Evolutionary conservation across 345 rosid species (phyloP).

Genomic region (Eucalyptus regnans): DNA sequence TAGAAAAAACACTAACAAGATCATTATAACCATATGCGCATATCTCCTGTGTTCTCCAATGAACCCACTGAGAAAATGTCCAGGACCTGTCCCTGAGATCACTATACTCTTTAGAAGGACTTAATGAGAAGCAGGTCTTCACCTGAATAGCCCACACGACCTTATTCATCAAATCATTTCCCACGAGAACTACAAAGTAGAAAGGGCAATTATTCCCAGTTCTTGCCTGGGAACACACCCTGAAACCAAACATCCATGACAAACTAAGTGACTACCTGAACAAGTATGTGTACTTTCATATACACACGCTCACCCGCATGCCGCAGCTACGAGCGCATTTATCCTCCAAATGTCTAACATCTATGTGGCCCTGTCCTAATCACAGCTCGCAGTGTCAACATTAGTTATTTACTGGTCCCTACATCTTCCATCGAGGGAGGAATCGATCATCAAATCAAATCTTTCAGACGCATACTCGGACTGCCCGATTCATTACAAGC

Average conservation of each 20-base stretch:
- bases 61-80: not conserved
- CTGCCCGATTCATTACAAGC: not conserved
- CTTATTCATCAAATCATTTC: not conserved
- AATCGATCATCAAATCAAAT: not conserved
- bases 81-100: not conserved
- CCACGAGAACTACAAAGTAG: not conserved
- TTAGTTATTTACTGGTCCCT: not conserved
- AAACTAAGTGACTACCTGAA: not conserved
- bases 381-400: not conserved
- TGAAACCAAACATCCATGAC: not conserved
- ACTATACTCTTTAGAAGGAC: not conserved
- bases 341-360: not conserved
- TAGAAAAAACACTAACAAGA: not conserved
- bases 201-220: not conserved
- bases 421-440: not conserved
- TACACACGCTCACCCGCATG: not conserved
- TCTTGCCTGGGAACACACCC: not conserved
- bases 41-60: not conserved
- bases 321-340: not conserved
- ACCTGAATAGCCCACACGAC: not conserved
- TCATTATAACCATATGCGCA: not conserved
- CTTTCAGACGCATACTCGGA: not conserved
- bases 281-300: not conserved
- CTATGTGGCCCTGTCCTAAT: not conserved
- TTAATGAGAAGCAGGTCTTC: not conserved